Percentiles rank a stretch among this genome's conserved stretches.
phyloP scores from a whole-genome alignment of 306 rosid species.

The Amphicarpaea edgeworthii region DNA sequence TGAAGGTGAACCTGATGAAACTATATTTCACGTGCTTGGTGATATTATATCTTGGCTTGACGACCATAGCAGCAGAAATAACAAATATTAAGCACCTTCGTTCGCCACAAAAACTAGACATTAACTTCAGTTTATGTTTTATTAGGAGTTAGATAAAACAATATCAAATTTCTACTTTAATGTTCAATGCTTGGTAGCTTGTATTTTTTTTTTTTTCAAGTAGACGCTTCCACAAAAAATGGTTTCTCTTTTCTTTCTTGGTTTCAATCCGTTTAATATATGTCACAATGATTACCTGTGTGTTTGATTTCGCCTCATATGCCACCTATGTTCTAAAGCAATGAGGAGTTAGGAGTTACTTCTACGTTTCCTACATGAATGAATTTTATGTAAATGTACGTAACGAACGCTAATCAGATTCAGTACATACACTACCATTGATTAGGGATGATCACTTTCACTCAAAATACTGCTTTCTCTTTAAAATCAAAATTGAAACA shows the following conservation, averaged over 20 bases:
- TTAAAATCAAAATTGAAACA: too few relatives aligned
- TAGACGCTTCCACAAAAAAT: neutral
- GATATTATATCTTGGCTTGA: conserved; percentile 59
- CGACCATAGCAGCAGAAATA: conserved; percentile 50
- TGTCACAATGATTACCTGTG: too few relatives aligned
- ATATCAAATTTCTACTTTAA: conserved; percentile 6
- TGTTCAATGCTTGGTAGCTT: conserved; percentile 34
- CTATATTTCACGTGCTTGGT: conserved; percentile 56
- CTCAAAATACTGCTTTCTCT: too few relatives aligned
- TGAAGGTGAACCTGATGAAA: conserved; percentile 63
- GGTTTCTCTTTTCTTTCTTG: neutral
- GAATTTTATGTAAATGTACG: too few relatives aligned
- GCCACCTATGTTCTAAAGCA: too few relatives aligned
- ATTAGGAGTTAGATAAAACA: neutral
- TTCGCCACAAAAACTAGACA: conserved; percentile 20
- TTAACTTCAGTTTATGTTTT: conserved; percentile 15
- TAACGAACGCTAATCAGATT: too few relatives aligned
- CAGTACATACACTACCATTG: too few relatives aligned
- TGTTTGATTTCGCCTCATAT: too few relatives aligned
- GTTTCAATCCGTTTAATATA: too few relatives aligned
- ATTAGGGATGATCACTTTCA: too few relatives aligned
- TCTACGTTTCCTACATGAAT: too few relatives aligned
- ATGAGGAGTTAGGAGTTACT: too few relatives aligned
- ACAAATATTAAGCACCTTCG: conserved; percentile 42
- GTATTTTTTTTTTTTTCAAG: neutral